phyloP scores from a whole-genome alignment of 495 filamentous ascomycete species.

The Cryomyces antarcticus region DNA sequence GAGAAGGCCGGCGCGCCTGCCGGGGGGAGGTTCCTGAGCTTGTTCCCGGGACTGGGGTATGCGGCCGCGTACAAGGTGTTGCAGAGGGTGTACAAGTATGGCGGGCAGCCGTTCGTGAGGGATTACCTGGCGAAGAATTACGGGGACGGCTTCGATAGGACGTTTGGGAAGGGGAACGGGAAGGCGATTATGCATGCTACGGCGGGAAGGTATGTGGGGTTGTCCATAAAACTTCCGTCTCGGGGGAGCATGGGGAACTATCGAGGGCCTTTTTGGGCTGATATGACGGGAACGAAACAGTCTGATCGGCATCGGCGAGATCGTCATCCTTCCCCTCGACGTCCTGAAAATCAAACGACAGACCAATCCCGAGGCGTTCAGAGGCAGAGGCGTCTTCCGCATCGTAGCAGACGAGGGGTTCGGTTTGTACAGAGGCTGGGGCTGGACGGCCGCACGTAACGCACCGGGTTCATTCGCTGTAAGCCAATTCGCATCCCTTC shows the following conservation, averaged over 20 bases:
- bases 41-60: constrained; percentile 94
- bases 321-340: constrained; percentile 83
- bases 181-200: constrained; percentile 97
- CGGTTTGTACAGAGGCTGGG: constrained; percentile 85
- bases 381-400: constrained; percentile 72
- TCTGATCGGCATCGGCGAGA: constrained; percentile 92
- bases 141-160: constrained; percentile 58
- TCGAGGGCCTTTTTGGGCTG: not conserved
- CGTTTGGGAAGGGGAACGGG: constrained; percentile 88
- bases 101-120: constrained; percentile 85
- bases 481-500: constrained; percentile 21
- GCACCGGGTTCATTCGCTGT: constrained; percentile 94
- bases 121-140: constrained; percentile 77
- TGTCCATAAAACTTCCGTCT: not conserved
- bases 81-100: constrained; percentile 97
- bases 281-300: constrained; percentile 20
- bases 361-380: constrained; percentile 96
- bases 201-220: constrained; percentile 54
- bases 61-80: constrained; percentile 96
- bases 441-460: constrained; percentile 94
- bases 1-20: constrained; percentile 55
- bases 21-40: constrained; percentile 68
- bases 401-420: constrained; percentile 91
- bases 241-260: no score
- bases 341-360: constrained; percentile 99